These are phyloP conservation scores for Saturnispora silvae DNA, from an alignment of 805 yeast species.

Conservation along the genomic window DNA sequence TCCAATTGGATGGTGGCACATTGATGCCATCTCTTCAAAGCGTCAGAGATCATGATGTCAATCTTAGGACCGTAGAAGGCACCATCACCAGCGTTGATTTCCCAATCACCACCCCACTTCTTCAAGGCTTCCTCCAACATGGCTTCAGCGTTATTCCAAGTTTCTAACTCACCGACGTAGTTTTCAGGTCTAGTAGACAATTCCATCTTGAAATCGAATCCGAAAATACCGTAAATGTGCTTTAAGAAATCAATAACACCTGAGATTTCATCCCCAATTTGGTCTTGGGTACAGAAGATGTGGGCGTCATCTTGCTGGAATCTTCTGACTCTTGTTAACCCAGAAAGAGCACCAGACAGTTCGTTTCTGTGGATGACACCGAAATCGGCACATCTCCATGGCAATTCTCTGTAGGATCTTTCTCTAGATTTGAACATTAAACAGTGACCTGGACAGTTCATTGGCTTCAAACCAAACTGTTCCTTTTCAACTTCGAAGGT, in stretches of 20 bases:
- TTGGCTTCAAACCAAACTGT: conserved; percentile 86
- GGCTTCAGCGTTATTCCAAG: conserved; percentile 88
- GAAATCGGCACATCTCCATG: conserved; percentile 98
- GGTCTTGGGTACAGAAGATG: conserved; percentile 89
- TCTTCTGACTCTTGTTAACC: conserved; percentile 94
- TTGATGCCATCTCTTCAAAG: conserved; percentile 93
- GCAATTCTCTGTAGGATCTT: conserved; percentile 92
- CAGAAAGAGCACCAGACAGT: conserved; percentile 88
- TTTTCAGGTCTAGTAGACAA: conserved; percentile 96
- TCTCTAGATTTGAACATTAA: conserved; percentile 84
- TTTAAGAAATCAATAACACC: conserved; percentile 79
- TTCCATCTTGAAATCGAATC: conserved; percentile 94
- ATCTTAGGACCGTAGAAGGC: conserved; percentile 95
- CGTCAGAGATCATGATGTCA: conserved; percentile 92
- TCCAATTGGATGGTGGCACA: conserved; percentile 98
- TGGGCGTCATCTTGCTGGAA: conserved; percentile 99
- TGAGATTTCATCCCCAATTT: conserved; percentile 76
- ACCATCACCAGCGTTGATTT: conserved; percentile 93
- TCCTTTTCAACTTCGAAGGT: conserved; percentile 96
- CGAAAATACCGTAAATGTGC: conserved; percentile 81
- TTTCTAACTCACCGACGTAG: conserved; percentile 85
- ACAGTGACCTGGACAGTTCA: conserved; percentile 70
- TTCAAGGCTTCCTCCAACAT: conserved; percentile 76
- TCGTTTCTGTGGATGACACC: conserved; percentile 97
- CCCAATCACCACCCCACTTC: conserved; percentile 86